Evolutionary conservation across 2,329 filamentous ascomycete species (phyloP).

Genomic region (Pseudocercospora fuligena): DNA sequence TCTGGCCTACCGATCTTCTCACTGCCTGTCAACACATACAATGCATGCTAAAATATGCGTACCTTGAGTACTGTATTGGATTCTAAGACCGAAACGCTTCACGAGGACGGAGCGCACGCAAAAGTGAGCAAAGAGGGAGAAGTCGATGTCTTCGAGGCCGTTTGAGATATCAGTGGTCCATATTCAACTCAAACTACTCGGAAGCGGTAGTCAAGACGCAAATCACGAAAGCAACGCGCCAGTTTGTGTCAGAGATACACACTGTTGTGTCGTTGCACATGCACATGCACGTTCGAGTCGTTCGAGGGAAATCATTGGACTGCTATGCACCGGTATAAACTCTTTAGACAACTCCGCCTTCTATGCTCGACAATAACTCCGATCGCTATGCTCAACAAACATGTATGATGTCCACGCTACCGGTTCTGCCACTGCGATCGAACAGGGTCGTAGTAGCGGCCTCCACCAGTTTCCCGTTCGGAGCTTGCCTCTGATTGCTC

Average conservation of each 20-base stretch:
- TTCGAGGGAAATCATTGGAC: neutral
- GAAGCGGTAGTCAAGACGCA: neutral
- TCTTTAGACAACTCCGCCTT: neutral
- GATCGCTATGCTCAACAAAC: neutral
- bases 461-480: neutral
- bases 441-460: slow-evolving; percentile 19
- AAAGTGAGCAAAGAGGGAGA: neutral
- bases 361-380: neutral
- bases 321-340: neutral
- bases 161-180: neutral
- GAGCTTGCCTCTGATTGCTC: neutral
- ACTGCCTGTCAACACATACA: neutral
- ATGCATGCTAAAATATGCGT: neutral
- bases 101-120: neutral
- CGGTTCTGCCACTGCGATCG: slow-evolving; percentile 7
- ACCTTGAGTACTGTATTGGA: neutral
- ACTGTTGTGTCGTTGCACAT: neutral
- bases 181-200: neutral
- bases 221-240: neutral
- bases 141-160: neutral
- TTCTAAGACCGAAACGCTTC: neutral
- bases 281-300: neutral
- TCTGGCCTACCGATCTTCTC: neutral
- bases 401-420: neutral
- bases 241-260: neutral